Base-by-base conservation (phyloP, 306 rosid species). In the Vigna angularis region DNA sequence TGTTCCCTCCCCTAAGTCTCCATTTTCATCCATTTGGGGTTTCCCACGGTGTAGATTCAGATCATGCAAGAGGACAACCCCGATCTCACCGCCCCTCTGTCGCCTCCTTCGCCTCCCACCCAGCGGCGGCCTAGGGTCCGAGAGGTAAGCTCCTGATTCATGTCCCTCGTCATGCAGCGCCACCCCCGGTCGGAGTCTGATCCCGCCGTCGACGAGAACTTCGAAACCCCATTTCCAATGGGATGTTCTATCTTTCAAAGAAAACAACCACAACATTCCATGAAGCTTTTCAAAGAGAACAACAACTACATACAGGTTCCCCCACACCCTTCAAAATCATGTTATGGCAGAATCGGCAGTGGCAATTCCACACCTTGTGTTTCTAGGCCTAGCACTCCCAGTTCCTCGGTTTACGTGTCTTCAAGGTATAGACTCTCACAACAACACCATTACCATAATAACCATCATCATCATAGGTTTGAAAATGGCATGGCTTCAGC, bases 71-170 rank as follows among this genome's bases (percentile, higher is more conserved):
- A 80, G 6, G 72, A 20, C 50, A 73, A 38, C 74, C 34, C 44
- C 20, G 78, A 47, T 24, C 49, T 79, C 67, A 71, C 70, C 28
- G 38, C 73, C 62, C 69, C 86, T 3, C 91, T 84, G 1, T 86
- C 80, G 5, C 89, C 87, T 0, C 91, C 83, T 2, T 87, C 87
- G 10, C 78, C 87, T 0, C 76, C 86, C 0, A 66, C 80, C 45
- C 76, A 75, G 3, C 93, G 98, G 10, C 89, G 95, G 18, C 94
- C 97, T 3, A 87, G 93, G 83, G 96, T 91, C 38, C 84, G 97
- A 58, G 98, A 93, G 81, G 98, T 93, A 50, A 93, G 93, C 84
- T 93, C 98, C 26, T 52, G 97, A 32, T 93, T 91, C 88, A 93
- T 93, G 98, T 85, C 94, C 2, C 91, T 93, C 3, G 24, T 73